A percentile compares a stretch with the other conserved stretches of the same genome.
Conservation (phyloP, 2,329 filamentous ascomycete species). For the Penicillium sp. region DNA sequence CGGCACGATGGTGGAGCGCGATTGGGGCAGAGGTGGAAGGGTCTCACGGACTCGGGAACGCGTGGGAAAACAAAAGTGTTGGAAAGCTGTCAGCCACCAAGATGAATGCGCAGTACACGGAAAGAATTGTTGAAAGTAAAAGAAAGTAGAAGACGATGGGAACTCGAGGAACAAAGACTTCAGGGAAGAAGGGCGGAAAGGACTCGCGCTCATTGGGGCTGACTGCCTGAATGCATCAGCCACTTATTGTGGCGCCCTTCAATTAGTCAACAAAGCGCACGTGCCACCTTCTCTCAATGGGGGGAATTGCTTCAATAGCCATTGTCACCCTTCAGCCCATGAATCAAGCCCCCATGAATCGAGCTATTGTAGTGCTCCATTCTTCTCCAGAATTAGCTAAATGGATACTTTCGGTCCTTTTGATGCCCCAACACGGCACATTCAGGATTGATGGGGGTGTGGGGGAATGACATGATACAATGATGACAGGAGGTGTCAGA, state of each 20-base stretch:
- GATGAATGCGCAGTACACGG: not conserved
- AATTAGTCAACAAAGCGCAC: constrained; percentile 22
- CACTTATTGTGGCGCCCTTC: constrained; percentile 18
- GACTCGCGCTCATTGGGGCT: constrained; percentile 22
- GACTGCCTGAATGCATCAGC: constrained; percentile 17
- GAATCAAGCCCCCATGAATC: constrained; percentile 10
- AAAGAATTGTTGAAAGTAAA: not conserved
- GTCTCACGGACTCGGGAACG: constrained; percentile 23
- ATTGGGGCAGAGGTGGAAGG: constrained; percentile 16
- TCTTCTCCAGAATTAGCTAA: not conserved
- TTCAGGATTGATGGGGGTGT: constrained; percentile 1
- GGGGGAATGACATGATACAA: constrained; percentile 7
- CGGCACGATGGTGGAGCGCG: constrained; percentile 24
- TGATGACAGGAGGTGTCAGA: constrained; percentile 27
- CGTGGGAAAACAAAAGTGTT: constrained; percentile 14
- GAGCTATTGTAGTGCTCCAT: constrained; percentile 3
- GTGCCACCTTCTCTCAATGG: constrained; percentile 17
- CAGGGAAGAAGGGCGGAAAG: constrained; percentile 25
- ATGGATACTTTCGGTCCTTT: constrained; percentile 4
- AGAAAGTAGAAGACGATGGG: constrained; percentile 8
- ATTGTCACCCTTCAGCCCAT: constrained; percentile 9
- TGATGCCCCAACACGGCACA: not conserved
- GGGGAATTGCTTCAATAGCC: constrained; percentile 13
- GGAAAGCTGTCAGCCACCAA: constrained; percentile 2
- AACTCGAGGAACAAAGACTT: constrained; percentile 11